Conservation (phyloP, 345 rosid species). For the Turritis glabra region DNA sequence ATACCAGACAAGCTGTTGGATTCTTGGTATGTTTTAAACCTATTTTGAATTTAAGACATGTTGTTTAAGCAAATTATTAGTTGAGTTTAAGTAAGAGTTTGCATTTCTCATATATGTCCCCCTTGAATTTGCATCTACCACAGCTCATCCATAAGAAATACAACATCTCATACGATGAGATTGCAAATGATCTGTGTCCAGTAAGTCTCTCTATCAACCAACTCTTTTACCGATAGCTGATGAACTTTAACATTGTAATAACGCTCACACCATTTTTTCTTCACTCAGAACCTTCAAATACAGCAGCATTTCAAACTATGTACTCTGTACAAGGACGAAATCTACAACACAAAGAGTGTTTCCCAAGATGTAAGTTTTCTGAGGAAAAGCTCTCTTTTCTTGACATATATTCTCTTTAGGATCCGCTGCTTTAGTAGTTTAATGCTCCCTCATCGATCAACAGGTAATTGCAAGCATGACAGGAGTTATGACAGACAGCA, state of each 20-base stretch:
- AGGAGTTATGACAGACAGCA: slow-evolving; percentile 83
- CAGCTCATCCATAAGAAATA: slow-evolving; percentile 53
- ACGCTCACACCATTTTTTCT: neutral
- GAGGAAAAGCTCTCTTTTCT: neutral
- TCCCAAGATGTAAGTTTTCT: slow-evolving; percentile 66
- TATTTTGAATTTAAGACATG: neutral
- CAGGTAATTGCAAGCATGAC: slow-evolving; percentile 97
- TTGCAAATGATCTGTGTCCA: slow-evolving; percentile 88
- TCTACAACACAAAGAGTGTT: slow-evolving; percentile 90
- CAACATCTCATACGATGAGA: slow-evolving; percentile 37
- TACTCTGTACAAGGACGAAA: slow-evolving; percentile 93
- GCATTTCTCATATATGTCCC: slow-evolving; percentile 3
- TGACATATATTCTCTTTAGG: neutral
- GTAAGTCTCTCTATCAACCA: slow-evolving; percentile 42
- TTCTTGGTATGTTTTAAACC: slow-evolving; percentile 68
- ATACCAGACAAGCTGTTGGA: slow-evolving; percentile 94
- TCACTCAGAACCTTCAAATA: slow-evolving; percentile 70
- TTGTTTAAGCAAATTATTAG: neutral
- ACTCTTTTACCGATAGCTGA: neutral
- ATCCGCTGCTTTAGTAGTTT: neutral
- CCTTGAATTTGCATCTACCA: slow-evolving; percentile 5
- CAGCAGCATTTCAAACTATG: slow-evolving; percentile 94
- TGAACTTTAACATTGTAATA: slow-evolving; percentile 24
- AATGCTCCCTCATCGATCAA: neutral
- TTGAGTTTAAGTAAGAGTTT: neutral